Evolutionary conservation across 441 rosid genomes (phyloP).

Genomic region (Euphorbia schlechtendalii): DNA sequence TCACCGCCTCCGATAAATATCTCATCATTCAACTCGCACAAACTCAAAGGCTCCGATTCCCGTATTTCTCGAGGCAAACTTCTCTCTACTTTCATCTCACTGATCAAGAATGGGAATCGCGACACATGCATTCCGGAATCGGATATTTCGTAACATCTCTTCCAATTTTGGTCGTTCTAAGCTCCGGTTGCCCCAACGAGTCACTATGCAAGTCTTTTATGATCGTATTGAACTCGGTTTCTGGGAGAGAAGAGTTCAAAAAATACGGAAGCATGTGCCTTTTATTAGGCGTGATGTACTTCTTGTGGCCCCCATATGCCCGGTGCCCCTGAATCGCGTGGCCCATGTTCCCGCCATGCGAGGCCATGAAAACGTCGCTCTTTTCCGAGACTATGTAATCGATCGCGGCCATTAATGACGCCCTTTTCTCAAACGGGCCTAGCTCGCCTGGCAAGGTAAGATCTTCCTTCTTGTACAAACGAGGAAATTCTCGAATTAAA

Average conservation of each 20-base stretch:
- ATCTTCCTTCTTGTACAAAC: slow-evolving; percentile 72
- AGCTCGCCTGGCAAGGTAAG: slow-evolving; percentile 71
- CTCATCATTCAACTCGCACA: no score
- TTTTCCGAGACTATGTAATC: slow-evolving; percentile 67
- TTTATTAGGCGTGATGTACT: slow-evolving; percentile 81
- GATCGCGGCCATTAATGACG: slow-evolving; percentile 82
- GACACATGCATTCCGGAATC: slow-evolving; percentile 85
- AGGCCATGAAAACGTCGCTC: slow-evolving; percentile 92
- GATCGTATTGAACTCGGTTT: slow-evolving; percentile 55
- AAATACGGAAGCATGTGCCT: slow-evolving; percentile 86
- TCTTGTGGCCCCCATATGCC: slow-evolving; percentile 88
- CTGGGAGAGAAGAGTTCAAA: slow-evolving; percentile 55
- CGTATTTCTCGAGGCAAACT: no score
- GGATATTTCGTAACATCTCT: slow-evolving; percentile 82
- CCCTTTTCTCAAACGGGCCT: slow-evolving; percentile 64
- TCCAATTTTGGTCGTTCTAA: slow-evolving; percentile 59
- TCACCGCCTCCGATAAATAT: no score
- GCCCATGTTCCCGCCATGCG: slow-evolving; percentile 98
- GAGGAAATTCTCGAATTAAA: slow-evolving; percentile 50
- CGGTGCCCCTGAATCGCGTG: slow-evolving; percentile 77
- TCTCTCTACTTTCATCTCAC: no score
- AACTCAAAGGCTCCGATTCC: no score
- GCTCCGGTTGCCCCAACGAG: slow-evolving; percentile 82
- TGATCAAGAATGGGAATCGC: slow-evolving; percentile 19
- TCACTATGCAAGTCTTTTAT: slow-evolving; percentile 59